Percentiles rank a stretch among this genome's conserved stretches.
These are phyloP conservation scores for Blepharisma stoltei DNA, from an alignment of 73 alveolate species.

Conservation along the genomic window DNA sequence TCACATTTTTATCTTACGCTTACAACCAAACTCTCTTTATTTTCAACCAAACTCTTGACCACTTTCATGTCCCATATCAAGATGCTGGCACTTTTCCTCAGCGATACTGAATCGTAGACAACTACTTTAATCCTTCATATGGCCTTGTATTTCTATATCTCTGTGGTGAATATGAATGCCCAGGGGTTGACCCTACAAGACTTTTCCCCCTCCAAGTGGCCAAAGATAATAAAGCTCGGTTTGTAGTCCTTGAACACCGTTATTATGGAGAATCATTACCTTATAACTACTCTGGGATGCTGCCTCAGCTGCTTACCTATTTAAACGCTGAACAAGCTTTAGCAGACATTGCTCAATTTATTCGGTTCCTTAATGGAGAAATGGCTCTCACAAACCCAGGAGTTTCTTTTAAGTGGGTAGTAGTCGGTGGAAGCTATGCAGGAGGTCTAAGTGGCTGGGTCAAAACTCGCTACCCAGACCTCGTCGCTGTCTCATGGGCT, in stretches of 20 bases:
- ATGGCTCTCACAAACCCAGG: conserved; percentile 26
- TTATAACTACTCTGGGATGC: conserved; percentile 36
- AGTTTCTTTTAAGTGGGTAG: conserved; percentile 25
- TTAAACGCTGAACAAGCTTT: conserved; percentile 44
- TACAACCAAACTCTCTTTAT: too few species aligned
- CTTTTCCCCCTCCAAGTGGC: conserved; percentile 42
- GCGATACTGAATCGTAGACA: too few species aligned
- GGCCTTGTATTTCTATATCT: too few species aligned
- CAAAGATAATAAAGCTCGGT: conserved; percentile 33
- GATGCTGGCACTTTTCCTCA: too few species aligned
- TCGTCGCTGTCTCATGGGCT: conserved; percentile 44
- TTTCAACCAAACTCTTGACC: too few species aligned
- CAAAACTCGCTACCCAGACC: conserved; percentile 44
- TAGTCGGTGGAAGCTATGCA: conserved; percentile 61
- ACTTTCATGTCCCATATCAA: too few species aligned
- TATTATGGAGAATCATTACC: conserved; percentile 57
- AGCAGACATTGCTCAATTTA: conserved; percentile 50
- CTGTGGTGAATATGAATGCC: too few species aligned
- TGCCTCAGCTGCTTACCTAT: conserved; percentile 36
- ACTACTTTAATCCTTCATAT: too few species aligned
- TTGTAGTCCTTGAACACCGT: conserved; percentile 49
- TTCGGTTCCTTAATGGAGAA: conserved; percentile 16
- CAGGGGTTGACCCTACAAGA: too few species aligned
- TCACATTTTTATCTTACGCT: too few species aligned
- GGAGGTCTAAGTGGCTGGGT: conserved; percentile 67